phyloP scores from a whole-genome alignment of 768 basidiomycete species.

The Serendipita vermifera region DNA sequence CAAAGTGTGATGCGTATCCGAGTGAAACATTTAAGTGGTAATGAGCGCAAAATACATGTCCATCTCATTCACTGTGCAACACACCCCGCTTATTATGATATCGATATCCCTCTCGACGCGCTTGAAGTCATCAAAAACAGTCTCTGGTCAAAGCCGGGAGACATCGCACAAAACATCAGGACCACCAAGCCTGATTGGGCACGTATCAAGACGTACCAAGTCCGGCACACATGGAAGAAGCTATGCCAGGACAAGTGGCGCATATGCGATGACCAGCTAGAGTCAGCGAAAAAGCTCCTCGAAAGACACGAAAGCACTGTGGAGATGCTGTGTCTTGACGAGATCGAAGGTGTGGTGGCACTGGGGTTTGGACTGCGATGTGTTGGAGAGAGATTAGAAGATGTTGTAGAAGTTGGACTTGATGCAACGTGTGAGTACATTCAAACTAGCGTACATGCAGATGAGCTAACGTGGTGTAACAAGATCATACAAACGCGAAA shows the following conservation, averaged over 20 bases:
- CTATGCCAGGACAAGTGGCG: slow-evolving; percentile 9
- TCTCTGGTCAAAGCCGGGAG: background rate
- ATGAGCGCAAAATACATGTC: background rate
- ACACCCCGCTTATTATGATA: background rate
- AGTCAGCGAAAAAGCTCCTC: background rate
- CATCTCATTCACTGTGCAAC: background rate
- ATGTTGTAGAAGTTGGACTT: background rate
- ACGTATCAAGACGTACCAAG: background rate
- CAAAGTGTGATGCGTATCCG: background rate
- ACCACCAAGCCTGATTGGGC: background rate
- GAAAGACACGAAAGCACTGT: background rate
- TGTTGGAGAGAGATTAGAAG: background rate
- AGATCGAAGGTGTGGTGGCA: background rate
- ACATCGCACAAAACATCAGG: background rate
- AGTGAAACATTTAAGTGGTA: background rate
- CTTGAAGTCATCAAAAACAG: background rate
- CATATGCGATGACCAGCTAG: background rate
- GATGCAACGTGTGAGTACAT: slow-evolving; percentile 3
- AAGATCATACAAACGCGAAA: background rate
- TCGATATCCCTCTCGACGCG: background rate
- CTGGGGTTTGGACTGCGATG: background rate
- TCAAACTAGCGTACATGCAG: background rate
- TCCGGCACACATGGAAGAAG: no score
- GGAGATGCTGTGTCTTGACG: background rate
- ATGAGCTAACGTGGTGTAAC: background rate